phyloP scores from a whole-genome alignment of 73 alveolate species.

The Tetrahymena thermophila region DNA sequence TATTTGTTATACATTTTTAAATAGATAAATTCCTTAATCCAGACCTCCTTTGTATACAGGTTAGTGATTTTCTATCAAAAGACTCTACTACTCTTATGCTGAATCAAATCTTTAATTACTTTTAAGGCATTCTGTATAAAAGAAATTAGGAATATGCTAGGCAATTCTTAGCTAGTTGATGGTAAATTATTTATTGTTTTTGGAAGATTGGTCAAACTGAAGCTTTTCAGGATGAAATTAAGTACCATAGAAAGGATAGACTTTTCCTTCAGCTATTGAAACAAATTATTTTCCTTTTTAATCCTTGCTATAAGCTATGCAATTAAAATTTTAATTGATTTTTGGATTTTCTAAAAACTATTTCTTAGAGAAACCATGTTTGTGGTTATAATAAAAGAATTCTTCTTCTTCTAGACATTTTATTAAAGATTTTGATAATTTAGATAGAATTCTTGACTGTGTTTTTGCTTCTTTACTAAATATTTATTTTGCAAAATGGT shows the following conservation, averaged over 20 bases:
- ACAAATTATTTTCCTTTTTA: background rate
- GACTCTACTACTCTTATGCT: background rate
- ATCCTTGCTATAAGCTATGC: background rate
- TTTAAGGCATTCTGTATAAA: background rate
- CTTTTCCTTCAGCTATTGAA: conserved; percentile 44
- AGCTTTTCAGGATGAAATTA: conserved; percentile 54
- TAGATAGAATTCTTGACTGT: background rate
- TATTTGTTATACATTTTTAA: background rate
- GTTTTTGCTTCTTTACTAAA: background rate
- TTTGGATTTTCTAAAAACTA: background rate
- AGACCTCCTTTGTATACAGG: background rate
- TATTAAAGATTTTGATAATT: background rate
- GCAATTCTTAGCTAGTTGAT: background rate
- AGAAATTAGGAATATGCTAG: background rate
- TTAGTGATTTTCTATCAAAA: background rate
- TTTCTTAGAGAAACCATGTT: background rate
- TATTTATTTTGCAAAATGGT: background rate
- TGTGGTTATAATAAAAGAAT: background rate
- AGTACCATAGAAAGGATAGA: conserved; percentile 39
- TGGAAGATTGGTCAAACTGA: background rate
- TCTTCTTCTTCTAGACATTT: background rate
- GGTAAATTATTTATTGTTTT: background rate
- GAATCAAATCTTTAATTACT: background rate
- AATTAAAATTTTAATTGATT: background rate
- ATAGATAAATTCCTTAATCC: background rate